These are phyloP conservation scores for Trichoderma sp. DNA, from an alignment of 2,329 filamentous ascomycete genomes.

Conservation along the genomic window DNA sequence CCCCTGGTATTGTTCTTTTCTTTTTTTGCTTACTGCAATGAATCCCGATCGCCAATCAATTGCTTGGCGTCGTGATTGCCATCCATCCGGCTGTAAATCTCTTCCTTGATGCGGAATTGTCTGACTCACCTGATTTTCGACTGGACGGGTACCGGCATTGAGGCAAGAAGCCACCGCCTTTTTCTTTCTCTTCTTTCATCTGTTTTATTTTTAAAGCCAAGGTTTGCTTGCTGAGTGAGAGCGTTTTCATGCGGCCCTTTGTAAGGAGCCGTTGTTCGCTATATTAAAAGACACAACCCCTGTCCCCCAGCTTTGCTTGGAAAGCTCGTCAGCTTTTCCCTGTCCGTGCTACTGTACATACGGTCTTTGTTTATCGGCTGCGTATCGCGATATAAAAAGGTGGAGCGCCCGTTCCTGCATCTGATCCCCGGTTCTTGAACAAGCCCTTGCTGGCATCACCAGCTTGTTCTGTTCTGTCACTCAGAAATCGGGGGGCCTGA, in stretches of 20 bases:
- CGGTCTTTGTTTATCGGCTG: not conserved
- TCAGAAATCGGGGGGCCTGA: not conserved
- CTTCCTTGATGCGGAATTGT: conserved; percentile 5
- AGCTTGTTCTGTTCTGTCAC: not conserved
- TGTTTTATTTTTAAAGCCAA: not conserved
- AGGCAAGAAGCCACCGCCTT: not conserved
- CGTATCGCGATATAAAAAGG: conserved; percentile 5
- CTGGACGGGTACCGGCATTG: not conserved
- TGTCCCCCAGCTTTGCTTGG: not conserved
- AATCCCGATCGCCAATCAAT: not conserved
- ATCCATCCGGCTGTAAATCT: not conserved
- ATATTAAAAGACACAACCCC: not conserved
- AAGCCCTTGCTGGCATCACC: not conserved
- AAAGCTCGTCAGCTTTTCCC: not conserved
- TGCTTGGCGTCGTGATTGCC: not conserved
- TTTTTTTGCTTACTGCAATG: not conserved
- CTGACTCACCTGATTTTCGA: not conserved
- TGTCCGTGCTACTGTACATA: not conserved
- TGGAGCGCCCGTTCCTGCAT: conserved; percentile 1
- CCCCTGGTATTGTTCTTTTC: not conserved
- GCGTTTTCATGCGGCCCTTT: conserved; percentile 1
- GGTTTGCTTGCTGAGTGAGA: not conserved
- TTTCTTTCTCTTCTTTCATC: not conserved
- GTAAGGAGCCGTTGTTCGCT: not conserved
- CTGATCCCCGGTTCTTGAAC: not conserved